Evolutionary conservation across 176 grass and related monocot species (phyloP), one percentile per base, ranked within the genome.

Genomic region (maize (Zea mays)): DNA sequence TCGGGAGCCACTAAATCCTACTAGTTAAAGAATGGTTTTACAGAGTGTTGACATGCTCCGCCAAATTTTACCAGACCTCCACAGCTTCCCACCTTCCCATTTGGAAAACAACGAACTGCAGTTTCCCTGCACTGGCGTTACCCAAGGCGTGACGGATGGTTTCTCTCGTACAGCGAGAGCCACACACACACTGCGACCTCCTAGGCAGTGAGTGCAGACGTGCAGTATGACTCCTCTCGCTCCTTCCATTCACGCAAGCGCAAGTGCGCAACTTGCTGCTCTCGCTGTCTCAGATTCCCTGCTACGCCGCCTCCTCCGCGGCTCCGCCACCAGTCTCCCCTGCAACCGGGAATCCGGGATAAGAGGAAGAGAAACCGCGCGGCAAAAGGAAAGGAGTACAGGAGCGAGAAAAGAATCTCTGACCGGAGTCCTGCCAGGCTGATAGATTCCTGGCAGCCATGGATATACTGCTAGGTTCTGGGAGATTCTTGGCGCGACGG

Each of bases 401-500:
- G 3, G n/a, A 20, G 55, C 21, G 55, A 21, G 43, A 67, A 65
- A 55, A 45, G 6, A n/a, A 82, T 82, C 60, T 65, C 19, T 11
- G 60, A 52, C 65, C 61, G 21, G 43, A 19, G 40, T 14, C 52
- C 65, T 60, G 20, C 39, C 40, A 36, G 2, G 51, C 41, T 77
- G 10, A 34, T 36, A 36, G 44, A 83, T 62, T 68, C 81, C 45
- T 12, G 11, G 57, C 7, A 40, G 11, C 20, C 77, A 89, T 89
- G 86, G 82, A 65, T 64, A 76, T 72, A 49, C 86, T 84, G 4
- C 39, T 81, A 68, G 41, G 78, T 48, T 85, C 86, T 10, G 87
- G 84, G 68, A 90, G 78, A 80, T 87, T 93, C 50, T 64, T 61
- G 42, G 81, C 81, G 20, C 70, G 87, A 20, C 74, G 85, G 19